Evolutionary conservation across 441 rosid genomes (phyloP).

Genomic region (Erodium moschatum): DNA sequence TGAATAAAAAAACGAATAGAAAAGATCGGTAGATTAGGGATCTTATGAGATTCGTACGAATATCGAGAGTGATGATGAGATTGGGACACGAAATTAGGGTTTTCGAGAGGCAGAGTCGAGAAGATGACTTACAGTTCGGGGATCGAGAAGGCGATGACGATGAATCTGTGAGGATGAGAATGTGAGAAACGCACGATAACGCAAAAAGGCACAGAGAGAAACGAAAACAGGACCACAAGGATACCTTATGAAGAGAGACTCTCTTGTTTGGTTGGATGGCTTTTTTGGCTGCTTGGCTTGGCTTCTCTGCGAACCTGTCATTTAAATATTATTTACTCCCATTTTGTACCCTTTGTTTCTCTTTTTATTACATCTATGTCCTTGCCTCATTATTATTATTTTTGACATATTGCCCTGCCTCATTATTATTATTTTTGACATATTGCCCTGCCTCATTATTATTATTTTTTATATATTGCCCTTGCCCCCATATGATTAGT

Average conservation of each 20-base stretch:
- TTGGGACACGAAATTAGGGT: conserved; percentile 19
- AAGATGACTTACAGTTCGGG: conserved; percentile 34
- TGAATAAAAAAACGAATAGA: background rate
- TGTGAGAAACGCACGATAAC: conserved; percentile 13
- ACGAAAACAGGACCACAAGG: conserved; percentile 23
- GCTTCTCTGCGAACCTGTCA: conserved; percentile 28
- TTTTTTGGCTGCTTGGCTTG: conserved; percentile 27
- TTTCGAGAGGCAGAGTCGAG: conserved; percentile 22
- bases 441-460: background rate
- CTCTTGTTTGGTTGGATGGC: conserved; percentile 23
- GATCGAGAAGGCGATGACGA: conserved; percentile 25
- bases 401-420: background rate
- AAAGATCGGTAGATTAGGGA: conserved; percentile 20
- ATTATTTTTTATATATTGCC: background rate
- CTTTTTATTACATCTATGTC: background rate
- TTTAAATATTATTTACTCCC: conserved; percentile 21
- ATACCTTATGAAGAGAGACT: conserved; percentile 23
- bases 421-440: background rate
- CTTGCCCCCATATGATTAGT: too few relatives aligned
- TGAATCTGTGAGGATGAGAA: conserved; percentile 32
- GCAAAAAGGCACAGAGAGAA: conserved; percentile 23
- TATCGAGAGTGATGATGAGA: conserved; percentile 23
- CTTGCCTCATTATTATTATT: background rate
- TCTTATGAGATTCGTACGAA: conserved; percentile 17
- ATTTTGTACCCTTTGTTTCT: conserved; percentile 19